These are phyloP conservation scores for Acanthamoeba sp. DNA, from an alignment of 208 protist species.

Conservation along the genomic window DNA sequence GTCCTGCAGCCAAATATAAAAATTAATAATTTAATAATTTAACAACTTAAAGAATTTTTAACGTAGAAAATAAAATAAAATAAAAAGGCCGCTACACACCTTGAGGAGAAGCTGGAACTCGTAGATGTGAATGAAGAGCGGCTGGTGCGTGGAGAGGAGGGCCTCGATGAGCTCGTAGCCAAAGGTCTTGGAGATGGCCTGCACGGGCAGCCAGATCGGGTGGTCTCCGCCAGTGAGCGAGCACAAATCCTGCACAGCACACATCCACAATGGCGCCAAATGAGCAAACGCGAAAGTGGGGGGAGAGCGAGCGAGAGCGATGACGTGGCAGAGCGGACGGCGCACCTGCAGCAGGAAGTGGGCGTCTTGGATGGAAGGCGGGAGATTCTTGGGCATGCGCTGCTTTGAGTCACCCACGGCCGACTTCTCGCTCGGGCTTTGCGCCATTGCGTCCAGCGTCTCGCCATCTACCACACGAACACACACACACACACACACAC, in stretches of 20 bases:
- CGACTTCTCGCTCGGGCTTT: slow-evolving; percentile 37
- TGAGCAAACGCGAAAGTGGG: neutral
- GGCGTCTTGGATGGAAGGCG: slow-evolving; percentile 72
- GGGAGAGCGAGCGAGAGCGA: neutral
- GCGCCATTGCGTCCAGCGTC: slow-evolving; percentile 46
- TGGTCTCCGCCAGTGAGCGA: slow-evolving; percentile 67
- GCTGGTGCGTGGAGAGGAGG: slow-evolving; percentile 39
- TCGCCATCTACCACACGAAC: neutral
- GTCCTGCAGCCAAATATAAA: neutral
- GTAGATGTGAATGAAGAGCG: slow-evolving; percentile 70
- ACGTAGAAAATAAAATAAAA: too few relatives aligned
- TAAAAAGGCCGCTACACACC: neutral
- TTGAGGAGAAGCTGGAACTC: slow-evolving; percentile 66
- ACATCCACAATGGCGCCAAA: neutral
- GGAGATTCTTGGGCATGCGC: slow-evolving; percentile 62
- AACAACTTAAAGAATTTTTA: too few relatives aligned
- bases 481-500: neutral
- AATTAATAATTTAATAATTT: too few relatives aligned
- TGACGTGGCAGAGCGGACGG: neutral
- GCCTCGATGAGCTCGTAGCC: slow-evolving; percentile 75
- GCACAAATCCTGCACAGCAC: slow-evolving; percentile 66
- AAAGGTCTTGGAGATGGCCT: slow-evolving; percentile 73
- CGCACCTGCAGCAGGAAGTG: slow-evolving; percentile 77
- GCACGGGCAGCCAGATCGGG: slow-evolving; percentile 72
- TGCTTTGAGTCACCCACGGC: slow-evolving; percentile 47